Conservation (phyloP, 129 eudicot species). For the Rutidosis leptorrhynchoides region DNA sequence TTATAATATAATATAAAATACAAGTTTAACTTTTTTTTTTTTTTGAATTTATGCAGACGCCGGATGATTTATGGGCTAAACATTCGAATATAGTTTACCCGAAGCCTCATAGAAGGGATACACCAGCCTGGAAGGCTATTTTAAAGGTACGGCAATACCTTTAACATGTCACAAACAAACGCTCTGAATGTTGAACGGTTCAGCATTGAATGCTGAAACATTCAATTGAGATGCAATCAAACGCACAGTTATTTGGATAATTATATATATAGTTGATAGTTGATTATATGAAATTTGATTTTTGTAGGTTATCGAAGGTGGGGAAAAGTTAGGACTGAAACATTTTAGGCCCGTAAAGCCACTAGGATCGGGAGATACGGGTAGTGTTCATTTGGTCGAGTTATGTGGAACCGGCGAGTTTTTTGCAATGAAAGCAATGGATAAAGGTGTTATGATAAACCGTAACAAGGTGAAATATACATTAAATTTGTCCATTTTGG, state of each 20-base stretch:
- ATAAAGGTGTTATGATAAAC: conserved; percentile 89
- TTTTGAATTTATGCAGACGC: conserved; percentile 49
- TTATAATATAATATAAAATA: neutral
- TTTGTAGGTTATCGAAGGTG: conserved; percentile 63
- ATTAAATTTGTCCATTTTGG: conserved; percentile 8
- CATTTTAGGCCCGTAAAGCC: conserved; percentile 94
- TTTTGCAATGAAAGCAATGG: conserved; percentile 99
- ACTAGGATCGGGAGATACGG: conserved; percentile 93
- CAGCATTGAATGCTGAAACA: too few species aligned
- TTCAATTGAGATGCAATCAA: too few species aligned
- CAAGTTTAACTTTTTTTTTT: neutral
- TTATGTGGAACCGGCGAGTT: conserved; percentile 70
- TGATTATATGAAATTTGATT: conserved; percentile 15
- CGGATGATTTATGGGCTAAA: conserved; percentile 92
- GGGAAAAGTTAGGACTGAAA: conserved; percentile 76
- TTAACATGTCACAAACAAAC: conserved; percentile 6
- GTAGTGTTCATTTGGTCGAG: conserved; percentile 98
- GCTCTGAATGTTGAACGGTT: too few species aligned
- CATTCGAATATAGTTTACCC: conserved; percentile 83
- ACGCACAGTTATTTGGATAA: too few species aligned
- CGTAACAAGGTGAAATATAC: conserved; percentile 68
- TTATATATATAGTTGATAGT: too few species aligned
- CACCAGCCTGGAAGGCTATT: conserved; percentile 81
- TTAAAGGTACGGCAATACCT: conserved; percentile 48
- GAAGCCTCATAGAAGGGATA: conserved; percentile 85